phyloP scores from a whole-genome alignment of 192 early-diverging fungal genomes.

The Funneliformis geosporum region DNA sequence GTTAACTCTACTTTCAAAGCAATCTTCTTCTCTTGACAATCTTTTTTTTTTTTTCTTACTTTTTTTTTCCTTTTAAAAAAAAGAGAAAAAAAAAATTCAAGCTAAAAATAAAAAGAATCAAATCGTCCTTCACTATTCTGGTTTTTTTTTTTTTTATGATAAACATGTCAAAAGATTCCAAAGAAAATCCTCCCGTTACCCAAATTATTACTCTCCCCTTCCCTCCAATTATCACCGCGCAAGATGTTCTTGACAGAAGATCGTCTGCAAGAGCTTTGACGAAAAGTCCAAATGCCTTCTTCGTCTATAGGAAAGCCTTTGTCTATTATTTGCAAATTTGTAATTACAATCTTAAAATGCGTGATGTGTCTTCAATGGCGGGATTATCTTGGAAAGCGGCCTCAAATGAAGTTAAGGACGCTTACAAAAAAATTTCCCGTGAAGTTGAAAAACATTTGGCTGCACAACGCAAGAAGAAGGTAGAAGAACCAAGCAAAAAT shows the following conservation, averaged over 20 bases:
- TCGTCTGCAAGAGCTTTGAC: not conserved
- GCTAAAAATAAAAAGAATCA: not conserved
- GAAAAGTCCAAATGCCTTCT: slow-evolving; percentile 1
- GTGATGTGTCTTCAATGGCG: not conserved
- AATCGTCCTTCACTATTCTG: too few species aligned
- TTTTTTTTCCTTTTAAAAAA: too few species aligned
- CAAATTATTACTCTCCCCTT: not conserved
- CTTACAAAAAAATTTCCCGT: slow-evolving; percentile 1
- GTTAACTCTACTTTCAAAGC: too few species aligned
- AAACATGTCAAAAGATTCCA: not conserved
- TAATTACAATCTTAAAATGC: not conserved
- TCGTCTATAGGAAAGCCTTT: not conserved
- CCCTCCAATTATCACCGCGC: not conserved
- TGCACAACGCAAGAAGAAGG: not conserved
- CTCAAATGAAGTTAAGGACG: not conserved
- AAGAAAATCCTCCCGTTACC: not conserved
- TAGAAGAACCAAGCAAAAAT: not conserved
- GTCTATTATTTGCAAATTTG: not conserved
- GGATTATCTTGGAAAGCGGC: not conserved
- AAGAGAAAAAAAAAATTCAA: not conserved
- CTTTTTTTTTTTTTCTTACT: too few species aligned
- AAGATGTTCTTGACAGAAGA: not conserved
- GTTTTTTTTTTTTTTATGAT: not conserved
- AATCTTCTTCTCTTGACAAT: too few species aligned
- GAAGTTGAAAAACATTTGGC: not conserved